phyloP scores from a whole-genome alignment of 768 basidiomycete genomes.

The Sistotremastrum suecicum region DNA sequence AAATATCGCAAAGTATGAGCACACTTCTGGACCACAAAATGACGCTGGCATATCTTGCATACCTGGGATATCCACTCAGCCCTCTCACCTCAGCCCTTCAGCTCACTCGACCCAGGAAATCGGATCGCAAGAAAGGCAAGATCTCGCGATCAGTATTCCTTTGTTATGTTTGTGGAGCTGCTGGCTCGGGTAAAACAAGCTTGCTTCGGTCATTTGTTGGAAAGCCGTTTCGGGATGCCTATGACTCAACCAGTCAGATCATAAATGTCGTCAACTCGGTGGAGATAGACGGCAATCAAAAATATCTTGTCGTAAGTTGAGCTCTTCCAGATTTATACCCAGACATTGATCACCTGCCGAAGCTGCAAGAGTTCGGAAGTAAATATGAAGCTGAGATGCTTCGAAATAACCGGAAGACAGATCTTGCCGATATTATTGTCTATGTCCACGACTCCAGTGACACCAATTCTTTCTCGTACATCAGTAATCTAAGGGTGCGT shows the following conservation, averaged over 20 bases:
- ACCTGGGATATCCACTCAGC: conserved; percentile 78
- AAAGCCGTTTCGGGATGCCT: conserved; percentile 57
- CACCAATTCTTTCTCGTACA: conserved; percentile 97
- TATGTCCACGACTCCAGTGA: conserved; percentile 97
- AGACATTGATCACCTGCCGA: conserved; percentile 3
- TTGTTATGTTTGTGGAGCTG: conserved; percentile 88
- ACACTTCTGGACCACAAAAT: conserved; percentile 89
- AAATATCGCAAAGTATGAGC: conserved; percentile 57
- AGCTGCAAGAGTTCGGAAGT: conserved; percentile 97
- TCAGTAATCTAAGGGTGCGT: conserved; percentile 84
- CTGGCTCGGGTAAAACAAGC: conserved; percentile 90
- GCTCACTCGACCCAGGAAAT: conserved; percentile 71
- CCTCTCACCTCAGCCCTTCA: conserved; percentile 74
- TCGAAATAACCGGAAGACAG: conserved; percentile 80
- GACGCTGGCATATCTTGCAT: conserved; percentile 88
- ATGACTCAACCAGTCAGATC: conserved; percentile 83
- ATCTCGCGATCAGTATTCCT: conserved; percentile 85
- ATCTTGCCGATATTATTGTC: conserved; percentile 85
- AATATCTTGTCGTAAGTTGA: conserved; percentile 81
- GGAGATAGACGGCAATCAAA: conserved; percentile 88
- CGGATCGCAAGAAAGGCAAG: conserved; percentile 77
- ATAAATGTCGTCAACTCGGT: conserved; percentile 91
- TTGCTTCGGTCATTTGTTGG: conserved; percentile 75
- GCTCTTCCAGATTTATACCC: neutral
- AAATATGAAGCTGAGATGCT: conserved; percentile 87